A percentile compares a stretch with the other conserved stretches of the same genome.
Evolutionary conservation across 2,329 filamentous ascomycete genomes (phyloP).

Genomic region (Grosmannia huntii): DNA sequence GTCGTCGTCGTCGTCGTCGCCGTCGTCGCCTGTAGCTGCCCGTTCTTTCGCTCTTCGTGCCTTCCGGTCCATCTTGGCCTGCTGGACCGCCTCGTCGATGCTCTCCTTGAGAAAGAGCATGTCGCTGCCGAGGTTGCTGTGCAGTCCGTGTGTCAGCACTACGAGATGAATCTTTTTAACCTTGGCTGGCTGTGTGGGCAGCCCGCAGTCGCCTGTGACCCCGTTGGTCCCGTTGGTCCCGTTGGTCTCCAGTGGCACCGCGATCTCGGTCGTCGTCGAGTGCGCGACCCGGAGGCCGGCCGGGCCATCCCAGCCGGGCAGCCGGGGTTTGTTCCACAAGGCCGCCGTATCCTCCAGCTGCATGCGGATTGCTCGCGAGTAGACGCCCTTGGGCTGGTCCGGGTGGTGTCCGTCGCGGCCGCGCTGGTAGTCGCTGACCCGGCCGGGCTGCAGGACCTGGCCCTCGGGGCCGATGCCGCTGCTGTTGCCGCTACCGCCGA

Average conservation of each 20-base stretch:
- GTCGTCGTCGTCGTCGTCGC: constrained; percentile 27
- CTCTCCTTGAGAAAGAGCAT: constrained; percentile 97
- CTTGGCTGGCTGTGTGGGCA: not conserved
- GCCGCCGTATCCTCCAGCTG: constrained; percentile 78
- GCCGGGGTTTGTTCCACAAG: constrained; percentile 81
- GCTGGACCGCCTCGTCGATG: constrained; percentile 71
- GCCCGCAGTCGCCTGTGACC: not conserved
- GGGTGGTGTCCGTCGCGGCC: constrained; percentile 46
- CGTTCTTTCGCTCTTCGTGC: constrained; percentile 39
- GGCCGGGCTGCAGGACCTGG: constrained; percentile 48
- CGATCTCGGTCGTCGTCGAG: not conserved
- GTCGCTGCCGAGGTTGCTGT: constrained; percentile 90
- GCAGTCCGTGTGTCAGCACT: constrained; percentile 82
- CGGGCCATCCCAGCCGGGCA: constrained; percentile 30
- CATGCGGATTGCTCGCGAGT: constrained; percentile 66
- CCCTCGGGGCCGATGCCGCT: constrained; percentile 3
- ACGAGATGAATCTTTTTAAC: constrained; percentile 78
- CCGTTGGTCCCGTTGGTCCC: not conserved
- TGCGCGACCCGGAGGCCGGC: constrained; percentile 1
- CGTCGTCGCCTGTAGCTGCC: constrained; percentile 12
- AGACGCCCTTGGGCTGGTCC: constrained; percentile 62
- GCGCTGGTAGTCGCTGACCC: constrained; percentile 64
- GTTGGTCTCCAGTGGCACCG: not conserved
- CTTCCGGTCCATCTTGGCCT: constrained; percentile 59
- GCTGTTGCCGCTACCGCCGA: constrained; percentile 19